A percentile compares a stretch with the other conserved stretches of the same genome.
Conservation (phyloP, 768 basidiomycete species). For the Ramaria rubella region DNA sequence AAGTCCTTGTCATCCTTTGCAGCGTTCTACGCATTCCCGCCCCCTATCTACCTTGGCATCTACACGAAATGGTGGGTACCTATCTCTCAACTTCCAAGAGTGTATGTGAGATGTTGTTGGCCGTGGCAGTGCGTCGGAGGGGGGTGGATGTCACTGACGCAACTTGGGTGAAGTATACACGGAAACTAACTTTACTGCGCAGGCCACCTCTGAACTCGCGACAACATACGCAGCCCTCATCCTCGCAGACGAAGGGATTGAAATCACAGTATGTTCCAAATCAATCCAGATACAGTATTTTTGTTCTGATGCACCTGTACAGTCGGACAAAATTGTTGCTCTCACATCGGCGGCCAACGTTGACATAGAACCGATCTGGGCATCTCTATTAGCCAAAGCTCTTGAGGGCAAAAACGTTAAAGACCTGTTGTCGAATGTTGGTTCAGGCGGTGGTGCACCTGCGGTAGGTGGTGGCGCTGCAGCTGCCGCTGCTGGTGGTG, state of each 20-base stretch:
- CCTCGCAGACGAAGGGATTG: constrained; percentile 93
- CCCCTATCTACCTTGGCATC: background rate
- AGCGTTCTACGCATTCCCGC: background rate
- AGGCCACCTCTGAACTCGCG: constrained; percentile 74
- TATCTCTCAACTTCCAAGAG: background rate
- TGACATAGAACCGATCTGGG: constrained; percentile 97
- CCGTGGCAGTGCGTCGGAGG: background rate
- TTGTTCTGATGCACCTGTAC: constrained; percentile 11
- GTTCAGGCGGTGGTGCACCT: constrained; percentile 83
- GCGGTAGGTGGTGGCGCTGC: constrained; percentile 50
- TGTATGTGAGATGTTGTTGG: background rate
- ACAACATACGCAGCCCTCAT: constrained; percentile 96
- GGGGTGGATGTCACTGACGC: background rate
- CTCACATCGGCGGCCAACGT: constrained; percentile 76
- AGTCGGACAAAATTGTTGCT: constrained; percentile 92
- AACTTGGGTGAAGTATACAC: background rate
- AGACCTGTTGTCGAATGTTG: constrained; percentile 91
- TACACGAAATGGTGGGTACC: background rate
- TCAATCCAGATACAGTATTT: background rate
- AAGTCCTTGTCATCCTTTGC: background rate
- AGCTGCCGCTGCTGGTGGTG: constrained; percentile 50
- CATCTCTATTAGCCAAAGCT: constrained; percentile 91
- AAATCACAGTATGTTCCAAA: constrained; percentile 79
- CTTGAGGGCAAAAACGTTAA: constrained; percentile 98
- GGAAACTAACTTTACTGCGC: background rate